phyloP scores from a whole-genome alignment of 2,329 filamentous ascomycete species.

The Cordyceps pruinosa region DNA sequence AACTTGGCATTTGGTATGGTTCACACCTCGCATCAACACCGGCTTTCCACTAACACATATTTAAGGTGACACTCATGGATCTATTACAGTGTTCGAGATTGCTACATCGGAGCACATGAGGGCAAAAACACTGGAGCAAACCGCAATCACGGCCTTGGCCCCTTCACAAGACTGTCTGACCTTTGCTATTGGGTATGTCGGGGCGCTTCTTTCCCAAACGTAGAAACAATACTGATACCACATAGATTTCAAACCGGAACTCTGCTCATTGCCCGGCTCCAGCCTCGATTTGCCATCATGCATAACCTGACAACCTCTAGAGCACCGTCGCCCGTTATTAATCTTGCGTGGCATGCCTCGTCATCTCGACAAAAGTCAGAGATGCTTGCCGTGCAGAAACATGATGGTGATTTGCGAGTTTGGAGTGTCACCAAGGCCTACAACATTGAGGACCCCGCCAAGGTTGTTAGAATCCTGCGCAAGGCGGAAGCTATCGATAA shows the following conservation, averaged over 20 bases:
- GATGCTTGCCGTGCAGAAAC: constrained; percentile 90
- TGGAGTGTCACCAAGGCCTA: constrained; percentile 90
- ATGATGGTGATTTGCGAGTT: constrained; percentile 85
- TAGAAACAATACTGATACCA: constrained; percentile 17
- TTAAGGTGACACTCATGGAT: constrained; percentile 82
- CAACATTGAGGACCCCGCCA: constrained; percentile 66
- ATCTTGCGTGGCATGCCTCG: constrained; percentile 90
- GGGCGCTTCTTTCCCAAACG: too few relatives aligned
- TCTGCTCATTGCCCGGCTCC: constrained; percentile 78
- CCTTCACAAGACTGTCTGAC: constrained; percentile 85
- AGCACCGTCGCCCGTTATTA: constrained; percentile 79
- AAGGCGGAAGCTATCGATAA: constrained; percentile 64
- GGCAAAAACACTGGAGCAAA: constrained; percentile 80
- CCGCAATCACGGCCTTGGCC: constrained; percentile 88
- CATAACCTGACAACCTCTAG: constrained; percentile 84
- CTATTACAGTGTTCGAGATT: constrained; percentile 90
- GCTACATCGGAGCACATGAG: constrained; percentile 89
- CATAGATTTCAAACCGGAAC: constrained; percentile 88
- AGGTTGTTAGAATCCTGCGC: constrained; percentile 82
- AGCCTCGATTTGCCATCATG: constrained; percentile 87
- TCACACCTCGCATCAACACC: not conserved
- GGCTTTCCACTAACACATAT: not conserved
- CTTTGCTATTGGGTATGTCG: constrained; percentile 85
- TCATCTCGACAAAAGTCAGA: constrained; percentile 94
- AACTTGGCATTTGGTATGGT: constrained; percentile 91